phyloP scores from a whole-genome alignment of 1,139 yeast species.

The Yamadazyma spencermartinsiae region DNA sequence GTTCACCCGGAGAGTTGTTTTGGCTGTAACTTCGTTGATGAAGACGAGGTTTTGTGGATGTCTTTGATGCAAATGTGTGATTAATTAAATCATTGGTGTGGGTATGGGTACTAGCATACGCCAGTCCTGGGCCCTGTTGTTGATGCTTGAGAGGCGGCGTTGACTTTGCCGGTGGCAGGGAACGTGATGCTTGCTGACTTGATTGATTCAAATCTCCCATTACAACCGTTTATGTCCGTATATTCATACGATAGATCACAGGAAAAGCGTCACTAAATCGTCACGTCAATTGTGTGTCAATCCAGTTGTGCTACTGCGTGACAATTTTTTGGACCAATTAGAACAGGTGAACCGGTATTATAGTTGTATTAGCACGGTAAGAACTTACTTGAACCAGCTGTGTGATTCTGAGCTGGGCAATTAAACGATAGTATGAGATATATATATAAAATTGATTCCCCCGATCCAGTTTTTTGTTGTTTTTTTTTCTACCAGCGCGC shows the following conservation, averaged over 20 bases:
- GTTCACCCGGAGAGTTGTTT: constrained; percentile 3
- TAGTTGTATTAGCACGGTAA: no score
- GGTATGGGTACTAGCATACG: not conserved
- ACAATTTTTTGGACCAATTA: no score
- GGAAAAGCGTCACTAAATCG: not conserved
- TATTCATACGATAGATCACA: no score
- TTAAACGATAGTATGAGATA: no score
- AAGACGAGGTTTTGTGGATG: constrained; percentile 1
- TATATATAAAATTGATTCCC: no score
- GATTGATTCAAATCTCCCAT: constrained; percentile 1
- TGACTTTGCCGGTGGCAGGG: not conserved
- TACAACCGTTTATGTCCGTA: not conserved
- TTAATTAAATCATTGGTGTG: not conserved
- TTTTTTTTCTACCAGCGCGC: no score
- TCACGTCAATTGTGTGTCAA: no score
- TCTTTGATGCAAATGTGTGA: not conserved
- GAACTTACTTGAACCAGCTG: no score
- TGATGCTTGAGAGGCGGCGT: not conserved
- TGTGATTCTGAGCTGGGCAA: no score
- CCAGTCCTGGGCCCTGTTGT: not conserved
- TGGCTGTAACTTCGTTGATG: constrained; percentile 18
- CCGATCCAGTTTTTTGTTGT: no score
- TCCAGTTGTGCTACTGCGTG: no score
- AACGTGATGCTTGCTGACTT: not conserved
- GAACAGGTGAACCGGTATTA: no score